Conservation (phyloP, 2,329 filamentous ascomycete species). For the Trichoderma gracile region DNA sequence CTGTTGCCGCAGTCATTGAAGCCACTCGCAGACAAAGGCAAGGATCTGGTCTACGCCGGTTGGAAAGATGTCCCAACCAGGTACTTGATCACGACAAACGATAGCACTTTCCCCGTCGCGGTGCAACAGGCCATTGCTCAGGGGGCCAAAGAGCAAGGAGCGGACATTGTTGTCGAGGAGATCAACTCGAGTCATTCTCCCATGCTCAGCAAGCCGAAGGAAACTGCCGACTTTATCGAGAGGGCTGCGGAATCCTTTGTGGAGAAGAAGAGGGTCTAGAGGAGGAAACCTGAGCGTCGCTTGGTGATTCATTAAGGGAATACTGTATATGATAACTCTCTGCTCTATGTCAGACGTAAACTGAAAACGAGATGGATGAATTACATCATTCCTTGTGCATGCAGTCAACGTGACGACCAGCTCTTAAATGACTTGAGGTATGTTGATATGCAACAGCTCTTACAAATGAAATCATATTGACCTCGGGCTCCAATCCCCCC, state of each 20-base stretch:
- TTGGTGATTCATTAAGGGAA: neutral
- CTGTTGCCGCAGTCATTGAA: slow-evolving; percentile 47
- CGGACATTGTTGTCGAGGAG: slow-evolving; percentile 42
- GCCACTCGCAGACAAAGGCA: slow-evolving; percentile 47
- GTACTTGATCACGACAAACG: slow-evolving; percentile 48
- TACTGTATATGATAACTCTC: neutral
- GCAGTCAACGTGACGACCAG: too few relatives aligned
- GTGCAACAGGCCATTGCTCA: slow-evolving; percentile 43
- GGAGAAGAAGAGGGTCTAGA: neutral
- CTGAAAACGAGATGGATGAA: too few relatives aligned
- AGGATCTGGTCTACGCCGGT: slow-evolving; percentile 44
- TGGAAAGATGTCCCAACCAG: slow-evolving; percentile 51
- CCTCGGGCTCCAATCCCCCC: too few relatives aligned
- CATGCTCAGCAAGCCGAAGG: slow-evolving; percentile 48
- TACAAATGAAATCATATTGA: too few relatives aligned
- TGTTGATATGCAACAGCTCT: too few relatives aligned
- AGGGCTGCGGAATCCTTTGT: slow-evolving; percentile 32
- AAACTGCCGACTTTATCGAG: slow-evolving; percentile 41
- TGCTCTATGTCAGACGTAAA: too few relatives aligned
- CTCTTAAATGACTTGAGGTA: too few relatives aligned
- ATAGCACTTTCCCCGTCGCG: slow-evolving; percentile 43
- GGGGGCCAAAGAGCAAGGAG: slow-evolving; percentile 43
- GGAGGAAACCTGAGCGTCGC: neutral
- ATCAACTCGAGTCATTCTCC: slow-evolving; percentile 51
- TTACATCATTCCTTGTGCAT: too few relatives aligned